Evolutionary conservation across 139 green algal species (phyloP), one percentile per base, ranked within the genome.

Genomic region (Tetradesmus lagerheimii): DNA sequence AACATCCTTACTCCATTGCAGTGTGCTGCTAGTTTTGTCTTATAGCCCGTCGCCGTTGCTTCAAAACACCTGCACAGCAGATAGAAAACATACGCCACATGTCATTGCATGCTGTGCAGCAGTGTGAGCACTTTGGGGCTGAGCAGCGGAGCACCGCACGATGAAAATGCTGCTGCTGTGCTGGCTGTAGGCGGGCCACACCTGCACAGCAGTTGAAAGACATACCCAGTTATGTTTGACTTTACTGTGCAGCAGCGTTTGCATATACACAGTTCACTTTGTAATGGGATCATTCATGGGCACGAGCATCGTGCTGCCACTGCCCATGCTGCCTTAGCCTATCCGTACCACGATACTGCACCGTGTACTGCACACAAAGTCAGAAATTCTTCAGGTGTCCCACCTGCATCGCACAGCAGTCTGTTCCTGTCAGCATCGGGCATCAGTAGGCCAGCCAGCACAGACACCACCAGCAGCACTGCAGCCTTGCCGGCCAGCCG

Each of bases 381-480:
- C n/a, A n/a, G n/a, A n/a, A n/a, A n/a, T 50, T 62, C 18, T 14
- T 62, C 4, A 62, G 43, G 4, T 67, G 20, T n/a, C 57, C 16
- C 38, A 89, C 84, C 66, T 83, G 84, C 3, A 25, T 89, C 25
- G 0, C 0, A 9, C 64, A 89, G 37, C 15, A 71, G 47, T 31
- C 0, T 71, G 15, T 43, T 0, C 31, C 53, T 77, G 50, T 71
- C 57, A 64, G 80, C 80, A 41, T 38, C 80, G 5, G 80, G n/a
- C 25, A 89, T 67, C 64, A 89, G 29, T 39, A 89, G 66, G 1
- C n/a, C 84, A 25, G 66, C 38, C 64, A 89, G 39, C n/a, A 67
- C 66, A 25, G 27, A 34, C 12, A 89, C 20, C 38, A 89, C 66
- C 84, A 83, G 3, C 84, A 89, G n/a, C 84, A 89, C 84, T 18